Evolutionary conservation across 805 yeast genomes (phyloP).

Genomic region (Metschnikowia santaceciliae): DNA sequence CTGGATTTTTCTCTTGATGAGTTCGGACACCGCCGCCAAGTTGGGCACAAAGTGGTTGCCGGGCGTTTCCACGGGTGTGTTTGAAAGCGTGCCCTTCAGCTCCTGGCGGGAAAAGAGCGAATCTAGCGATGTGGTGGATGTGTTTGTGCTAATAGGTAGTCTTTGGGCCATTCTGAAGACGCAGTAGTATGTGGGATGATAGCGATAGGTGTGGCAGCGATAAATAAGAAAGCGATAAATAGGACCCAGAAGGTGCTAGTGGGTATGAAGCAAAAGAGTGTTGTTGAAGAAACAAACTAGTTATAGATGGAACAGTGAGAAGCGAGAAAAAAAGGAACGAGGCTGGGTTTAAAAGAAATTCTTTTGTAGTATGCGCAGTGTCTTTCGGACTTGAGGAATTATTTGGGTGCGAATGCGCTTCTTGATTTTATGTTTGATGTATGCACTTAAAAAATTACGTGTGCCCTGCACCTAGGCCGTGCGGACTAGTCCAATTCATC

Average conservation of each 20-base stretch:
- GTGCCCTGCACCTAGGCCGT: not conserved
- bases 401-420: conserved; percentile 4
- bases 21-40: conserved; percentile 14
- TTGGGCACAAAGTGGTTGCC: not conserved
- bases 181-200: not conserved
- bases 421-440: conserved; percentile 1
- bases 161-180: not conserved
- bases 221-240: not conserved
- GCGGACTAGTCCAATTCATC: not conserved
- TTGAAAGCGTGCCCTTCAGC: conserved; percentile 16
- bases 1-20: conserved; percentile 13
- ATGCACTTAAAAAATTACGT: conserved; percentile 4
- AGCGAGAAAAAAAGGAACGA: not conserved
- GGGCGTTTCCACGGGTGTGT: conserved; percentile 17
- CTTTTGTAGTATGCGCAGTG: not conserved
- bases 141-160: conserved; percentile 15
- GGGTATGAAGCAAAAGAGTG: not conserved
- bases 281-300: not conserved
- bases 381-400: conserved; percentile 2
- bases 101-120: conserved; percentile 23
- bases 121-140: conserved; percentile 26
- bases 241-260: not conserved
- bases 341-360: not conserved
- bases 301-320: not conserved
- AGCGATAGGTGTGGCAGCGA: not conserved